Base-by-base conservation (phyloP, 2,329 filamentous ascomycete genomes). In the Piedraia hortae region DNA sequence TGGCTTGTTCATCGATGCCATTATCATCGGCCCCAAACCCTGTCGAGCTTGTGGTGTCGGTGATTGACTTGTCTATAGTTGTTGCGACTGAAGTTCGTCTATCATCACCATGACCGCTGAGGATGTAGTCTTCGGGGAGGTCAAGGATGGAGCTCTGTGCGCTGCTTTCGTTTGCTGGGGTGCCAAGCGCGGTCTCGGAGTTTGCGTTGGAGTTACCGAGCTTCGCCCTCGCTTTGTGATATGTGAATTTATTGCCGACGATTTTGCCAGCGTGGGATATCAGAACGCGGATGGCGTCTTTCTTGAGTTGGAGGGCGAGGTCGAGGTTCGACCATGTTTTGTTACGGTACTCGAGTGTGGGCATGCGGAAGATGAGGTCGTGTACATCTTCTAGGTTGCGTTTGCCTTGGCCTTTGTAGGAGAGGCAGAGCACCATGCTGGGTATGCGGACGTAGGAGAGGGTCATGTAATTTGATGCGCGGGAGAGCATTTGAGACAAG, bases 291-390 rank as follows among this genome's bases (percentile, higher is more conserved):
- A 90, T 75, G 26, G 93, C 73, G 20, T 89, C 80, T 41, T 80
- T 88, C 51, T 97, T 93, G 24, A 97, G 57, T 8, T 78, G 72
- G 21, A 93, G 56, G 1, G 82, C 80, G 6, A 97, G 62, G 38
- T 97, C 85, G 4, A 97, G 59, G 42, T 93, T 97, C 4, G 78
- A 91, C 85, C 85, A 97, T 5, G 80, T 93, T 54, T 97, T 97
- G 56, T 97, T 97, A 31, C 77, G 66, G 50, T 90, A 93, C 43
- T 97, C 85, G 20, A 97, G 67, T 2, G 73, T 71, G 3, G 85
- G 85, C 48, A 97, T 63, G 15, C 77, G 68, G 59, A 97, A 97
- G 21, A 97, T 85, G 34, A 97, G 88, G 40, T 93, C 71, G 46
- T 97, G 82, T 9, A 97, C 71, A 44, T 97, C 88, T 48, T 91